Base-by-base conservation (phyloP, 2,329 filamentous ascomycete species). In the Madurella mycetomatis region DNA sequence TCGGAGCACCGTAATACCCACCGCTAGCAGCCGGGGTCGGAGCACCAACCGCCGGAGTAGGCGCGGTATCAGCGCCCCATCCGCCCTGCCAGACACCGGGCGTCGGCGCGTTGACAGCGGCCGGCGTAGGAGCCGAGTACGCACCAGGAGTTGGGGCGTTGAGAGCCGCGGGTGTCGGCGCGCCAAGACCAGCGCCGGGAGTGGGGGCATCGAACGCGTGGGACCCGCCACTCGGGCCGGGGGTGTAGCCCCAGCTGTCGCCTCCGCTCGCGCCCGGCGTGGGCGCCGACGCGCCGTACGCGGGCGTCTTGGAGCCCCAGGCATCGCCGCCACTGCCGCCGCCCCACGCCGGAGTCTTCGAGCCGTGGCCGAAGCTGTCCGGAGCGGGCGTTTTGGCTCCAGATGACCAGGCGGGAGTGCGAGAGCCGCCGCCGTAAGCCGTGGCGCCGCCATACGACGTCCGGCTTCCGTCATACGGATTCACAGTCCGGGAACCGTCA, bases 271-370 rank as follows among this genome's bases (percentile, higher is more conserved):
- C 81, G 9, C 77, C 79, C 0, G 81, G 81, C 1, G 81, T 84
- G 2, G 81, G 80, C 3, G 81, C 81, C 2, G 80, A 80, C 9
- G 73, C 75, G 25, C 80, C 82, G 66, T 88, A 91, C 1, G 83
- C 85, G 2, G 91, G 91, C 1, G 90, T 95, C 69, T 92, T 89
- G 31, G 86, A 87, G 7, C 87, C 82, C 75, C 87, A 89, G 32
- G 80, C 76, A 55, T 87, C 85, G 50, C 74, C 72, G 40, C 73
- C 70, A 18, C 67, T 58, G 47, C 47, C 30, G 37, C 69, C 64
- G 43, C 72, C 72, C 62, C 85, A 90, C 50, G 79, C 87, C 43
- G 81, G 85, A 12, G 83, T 87, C 65, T 84, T 86, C n/a, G 83
- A 85, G 8, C 86, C 86, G 53, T 80, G 78, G 51, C 79, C 82